phyloP scores from a whole-genome alignment of 1,139 yeast species.

The Candida smagusa region DNA sequence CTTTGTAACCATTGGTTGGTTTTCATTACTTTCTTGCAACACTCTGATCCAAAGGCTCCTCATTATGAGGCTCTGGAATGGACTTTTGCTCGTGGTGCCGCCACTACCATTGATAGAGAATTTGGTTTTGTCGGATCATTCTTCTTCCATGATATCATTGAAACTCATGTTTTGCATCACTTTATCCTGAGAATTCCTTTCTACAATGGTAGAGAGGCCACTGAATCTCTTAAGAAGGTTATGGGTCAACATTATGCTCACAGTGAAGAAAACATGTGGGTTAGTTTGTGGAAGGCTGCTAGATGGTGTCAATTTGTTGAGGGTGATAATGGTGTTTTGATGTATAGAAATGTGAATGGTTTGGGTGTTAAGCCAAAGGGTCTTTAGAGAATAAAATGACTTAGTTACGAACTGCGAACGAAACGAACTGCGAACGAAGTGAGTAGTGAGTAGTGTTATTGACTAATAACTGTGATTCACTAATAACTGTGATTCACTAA shows the following conservation, averaged over 20 bases:
- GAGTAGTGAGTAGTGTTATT: too few relatives aligned
- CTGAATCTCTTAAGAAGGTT: conserved; percentile 73
- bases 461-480: too few relatives aligned
- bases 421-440: too few relatives aligned
- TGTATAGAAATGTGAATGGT: conserved; percentile 72
- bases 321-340: conserved; percentile 71
- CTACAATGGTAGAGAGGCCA: conserved; percentile 80
- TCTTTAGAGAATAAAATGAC: too few relatives aligned
- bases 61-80: conserved; percentile 74
- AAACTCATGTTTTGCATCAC: conserved; percentile 87
- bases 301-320: conserved; percentile 83
- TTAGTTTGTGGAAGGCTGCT: conserved; percentile 64
- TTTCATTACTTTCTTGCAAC: conserved; percentile 80
- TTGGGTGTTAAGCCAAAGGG: conserved; percentile 32
- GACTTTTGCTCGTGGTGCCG: conserved; percentile 89
- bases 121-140: conserved; percentile 79
- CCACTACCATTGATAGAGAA: conserved; percentile 81
- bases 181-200: conserved; percentile 82
- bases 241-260: conserved; percentile 77
- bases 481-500: too few relatives aligned
- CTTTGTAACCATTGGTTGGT: conserved; percentile 91
- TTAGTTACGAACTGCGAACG: too few relatives aligned
- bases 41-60: conserved; percentile 77
- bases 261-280: conserved; percentile 70
- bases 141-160: conserved; percentile 84